These are phyloP conservation scores for Solanum sparsipilum DNA, from an alignment of 257 asterid species.

Conservation along the genomic window DNA sequence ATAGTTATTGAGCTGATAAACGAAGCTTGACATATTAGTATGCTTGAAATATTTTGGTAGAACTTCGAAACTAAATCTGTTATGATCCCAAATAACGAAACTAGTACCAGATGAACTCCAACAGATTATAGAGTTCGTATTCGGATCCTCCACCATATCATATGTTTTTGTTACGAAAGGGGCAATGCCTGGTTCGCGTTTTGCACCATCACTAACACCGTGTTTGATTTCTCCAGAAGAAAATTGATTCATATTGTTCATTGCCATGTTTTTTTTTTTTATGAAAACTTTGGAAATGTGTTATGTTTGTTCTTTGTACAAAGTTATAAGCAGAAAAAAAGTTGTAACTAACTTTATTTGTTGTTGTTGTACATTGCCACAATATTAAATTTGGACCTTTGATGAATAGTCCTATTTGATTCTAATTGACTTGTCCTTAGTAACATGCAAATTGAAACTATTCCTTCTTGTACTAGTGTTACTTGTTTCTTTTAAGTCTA, in stretches of 20 bases:
- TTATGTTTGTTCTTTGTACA: not conserved
- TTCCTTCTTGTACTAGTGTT: not conserved
- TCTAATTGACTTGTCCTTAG: not conserved
- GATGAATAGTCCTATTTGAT: not conserved
- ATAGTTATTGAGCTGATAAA: slow-evolving; percentile 60
- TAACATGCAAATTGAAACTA: not conserved
- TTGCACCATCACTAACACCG: not conserved
- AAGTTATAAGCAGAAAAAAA: not conserved
- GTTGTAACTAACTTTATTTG: not conserved
- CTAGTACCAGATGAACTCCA: slow-evolving; percentile 42
- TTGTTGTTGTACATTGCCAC: not conserved
- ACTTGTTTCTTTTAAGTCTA: not conserved
- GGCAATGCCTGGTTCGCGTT: slow-evolving; percentile 13
- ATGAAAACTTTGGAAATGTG: not conserved
- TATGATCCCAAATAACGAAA: slow-evolving; percentile 46
- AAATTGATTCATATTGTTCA: not conserved
- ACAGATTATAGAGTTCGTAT: slow-evolving; percentile 24
- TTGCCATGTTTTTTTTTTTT: not conserved
- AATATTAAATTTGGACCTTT: not conserved
- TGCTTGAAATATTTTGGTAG: slow-evolving; percentile 45
- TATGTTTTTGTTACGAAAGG: slow-evolving; percentile 43
- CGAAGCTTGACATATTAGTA: slow-evolving; percentile 45
- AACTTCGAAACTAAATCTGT: slow-evolving; percentile 25
- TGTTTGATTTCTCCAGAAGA: not conserved
- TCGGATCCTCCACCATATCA: slow-evolving; percentile 46